phyloP scores from a whole-genome alignment of 1,284 basidiomycete species.

The Cutaneotrichosporon sp. region DNA sequence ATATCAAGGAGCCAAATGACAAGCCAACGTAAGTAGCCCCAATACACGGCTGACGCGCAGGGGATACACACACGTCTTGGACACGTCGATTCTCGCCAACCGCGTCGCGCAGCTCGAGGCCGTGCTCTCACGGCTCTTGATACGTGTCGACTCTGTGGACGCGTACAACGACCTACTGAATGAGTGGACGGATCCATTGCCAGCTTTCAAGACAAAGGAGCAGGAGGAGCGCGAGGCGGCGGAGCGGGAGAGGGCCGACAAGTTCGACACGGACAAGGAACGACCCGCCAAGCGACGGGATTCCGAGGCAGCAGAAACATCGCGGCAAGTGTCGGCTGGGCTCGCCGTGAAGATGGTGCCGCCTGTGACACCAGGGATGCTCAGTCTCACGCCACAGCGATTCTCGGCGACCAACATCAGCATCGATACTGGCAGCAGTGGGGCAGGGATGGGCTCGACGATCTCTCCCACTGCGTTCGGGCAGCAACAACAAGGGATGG shows the following conservation, averaged over 20 bases:
- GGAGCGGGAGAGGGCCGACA: conserved; percentile 2
- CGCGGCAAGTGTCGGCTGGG: neutral
- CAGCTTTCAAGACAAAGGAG: conserved; percentile 20
- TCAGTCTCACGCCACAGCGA: neutral
- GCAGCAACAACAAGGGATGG: conserved; percentile 1
- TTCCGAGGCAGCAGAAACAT: neutral
- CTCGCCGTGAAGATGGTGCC: neutral
- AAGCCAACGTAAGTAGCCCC: conserved; percentile 22
- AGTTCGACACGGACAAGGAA: neutral
- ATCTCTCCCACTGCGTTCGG: conserved; percentile 2
- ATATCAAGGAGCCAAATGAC: conserved; percentile 26
- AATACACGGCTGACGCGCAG: conserved; percentile 22
- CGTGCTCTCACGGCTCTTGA: conserved; percentile 23
- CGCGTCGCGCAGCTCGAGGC: conserved; percentile 30
- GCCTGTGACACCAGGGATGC: conserved; percentile 1
- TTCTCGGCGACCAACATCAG: neutral
- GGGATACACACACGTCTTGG: conserved; percentile 32
- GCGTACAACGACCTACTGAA: conserved; percentile 23
- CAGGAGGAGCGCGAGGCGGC: conserved; percentile 13
- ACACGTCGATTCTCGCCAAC: conserved; percentile 29
- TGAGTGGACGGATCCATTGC: conserved; percentile 24
- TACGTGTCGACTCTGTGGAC: conserved; percentile 19
- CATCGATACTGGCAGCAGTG: conserved; percentile 1
- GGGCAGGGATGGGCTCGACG: neutral
- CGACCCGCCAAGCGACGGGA: conserved; percentile 1